A percentile compares a stretch with the other conserved stretches of the same genome.
Evolutionary conservation across 2,329 filamentous ascomycete genomes (phyloP).

Genomic region (Penicillium sclerotigenum): DNA sequence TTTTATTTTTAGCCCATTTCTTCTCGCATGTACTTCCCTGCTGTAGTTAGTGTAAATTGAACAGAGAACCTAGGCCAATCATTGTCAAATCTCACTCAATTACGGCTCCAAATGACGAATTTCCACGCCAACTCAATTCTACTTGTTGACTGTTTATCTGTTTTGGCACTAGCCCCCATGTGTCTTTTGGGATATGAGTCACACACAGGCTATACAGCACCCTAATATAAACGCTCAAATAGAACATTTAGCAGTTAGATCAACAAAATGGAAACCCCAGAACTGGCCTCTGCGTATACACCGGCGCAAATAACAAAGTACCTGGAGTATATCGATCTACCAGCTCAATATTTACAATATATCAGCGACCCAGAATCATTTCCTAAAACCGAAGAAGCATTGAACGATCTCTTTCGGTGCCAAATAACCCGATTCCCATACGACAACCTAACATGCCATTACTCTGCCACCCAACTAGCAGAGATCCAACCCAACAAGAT

Average conservation of each 20-base stretch:
- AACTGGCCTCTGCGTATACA: slow-evolving; percentile 27
- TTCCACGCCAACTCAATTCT: no score
- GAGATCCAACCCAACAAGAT: slow-evolving; percentile 48
- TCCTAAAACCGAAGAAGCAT: slow-evolving; percentile 40
- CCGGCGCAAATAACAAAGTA: slow-evolving; percentile 32
- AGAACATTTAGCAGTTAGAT: no score
- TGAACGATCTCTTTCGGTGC: slow-evolving; percentile 37
- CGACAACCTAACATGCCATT: slow-evolving; percentile 57
- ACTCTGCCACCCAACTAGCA: slow-evolving; percentile 42
- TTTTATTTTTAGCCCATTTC: neutral
- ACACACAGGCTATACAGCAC: no score
- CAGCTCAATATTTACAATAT: slow-evolving; percentile 20
- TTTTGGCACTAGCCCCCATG: no score
- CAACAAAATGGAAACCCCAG: neutral
- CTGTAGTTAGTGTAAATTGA: neutral
- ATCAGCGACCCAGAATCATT: slow-evolving; percentile 20
- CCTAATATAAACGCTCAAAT: no score
- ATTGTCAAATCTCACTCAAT: neutral
- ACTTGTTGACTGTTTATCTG: neutral
- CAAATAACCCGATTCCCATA: slow-evolving; percentile 55
- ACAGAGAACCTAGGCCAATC: neutral
- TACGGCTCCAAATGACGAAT: neutral
- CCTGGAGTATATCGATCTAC: slow-evolving; percentile 33
- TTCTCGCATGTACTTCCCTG: neutral
- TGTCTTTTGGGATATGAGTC: neutral